These are phyloP conservation scores for Hypoxylon rubiginosum DNA, from an alignment of 2,329 filamentous ascomycete genomes.

Conservation along the genomic window DNA sequence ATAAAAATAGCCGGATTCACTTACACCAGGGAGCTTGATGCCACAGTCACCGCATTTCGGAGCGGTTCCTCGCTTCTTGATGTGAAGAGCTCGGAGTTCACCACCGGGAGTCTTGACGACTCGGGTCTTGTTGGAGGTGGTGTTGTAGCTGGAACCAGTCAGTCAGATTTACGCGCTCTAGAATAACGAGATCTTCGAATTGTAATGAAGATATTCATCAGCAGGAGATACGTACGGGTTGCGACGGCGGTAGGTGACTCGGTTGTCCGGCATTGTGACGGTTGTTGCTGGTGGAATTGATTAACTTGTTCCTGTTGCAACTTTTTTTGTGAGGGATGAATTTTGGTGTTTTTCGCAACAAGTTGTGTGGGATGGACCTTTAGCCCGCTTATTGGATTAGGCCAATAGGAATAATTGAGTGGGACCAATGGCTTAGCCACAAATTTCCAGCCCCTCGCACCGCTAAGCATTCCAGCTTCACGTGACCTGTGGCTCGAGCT, in stretches of 20 bases:
- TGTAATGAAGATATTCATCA: constrained; percentile 42
- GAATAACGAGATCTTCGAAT: constrained; percentile 27
- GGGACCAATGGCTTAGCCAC: constrained; percentile 25
- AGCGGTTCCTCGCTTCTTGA: constrained; percentile 99
- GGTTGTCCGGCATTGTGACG: constrained; percentile 70
- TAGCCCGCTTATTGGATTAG: constrained; percentile 43
- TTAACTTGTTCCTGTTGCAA: constrained; percentile 47
- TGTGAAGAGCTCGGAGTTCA: constrained; percentile 95
- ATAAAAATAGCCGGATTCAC: constrained; percentile 58
- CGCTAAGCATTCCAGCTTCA: background rate
- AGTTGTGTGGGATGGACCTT: constrained; percentile 49
- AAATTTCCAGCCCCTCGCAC: background rate
- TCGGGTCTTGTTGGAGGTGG: constrained; percentile 95
- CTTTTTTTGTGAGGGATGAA: constrained; percentile 49
- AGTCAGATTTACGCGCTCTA: constrained; percentile 31
- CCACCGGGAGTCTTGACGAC: constrained; percentile 97
- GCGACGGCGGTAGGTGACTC: constrained; percentile 80
- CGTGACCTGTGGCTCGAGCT: constrained; percentile 4
- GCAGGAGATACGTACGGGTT: constrained; percentile 75
- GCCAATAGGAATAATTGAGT: constrained; percentile 42
- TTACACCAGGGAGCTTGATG: constrained; percentile 96
- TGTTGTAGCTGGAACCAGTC: constrained; percentile 84
- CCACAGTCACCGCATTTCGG: constrained; percentile 99
- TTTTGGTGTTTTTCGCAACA: constrained; percentile 49
- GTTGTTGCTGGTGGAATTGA: constrained; percentile 48